Evolutionary conservation across 2,329 filamentous ascomycete species (phyloP).

Genomic region (Westerdykella sp.): DNA sequence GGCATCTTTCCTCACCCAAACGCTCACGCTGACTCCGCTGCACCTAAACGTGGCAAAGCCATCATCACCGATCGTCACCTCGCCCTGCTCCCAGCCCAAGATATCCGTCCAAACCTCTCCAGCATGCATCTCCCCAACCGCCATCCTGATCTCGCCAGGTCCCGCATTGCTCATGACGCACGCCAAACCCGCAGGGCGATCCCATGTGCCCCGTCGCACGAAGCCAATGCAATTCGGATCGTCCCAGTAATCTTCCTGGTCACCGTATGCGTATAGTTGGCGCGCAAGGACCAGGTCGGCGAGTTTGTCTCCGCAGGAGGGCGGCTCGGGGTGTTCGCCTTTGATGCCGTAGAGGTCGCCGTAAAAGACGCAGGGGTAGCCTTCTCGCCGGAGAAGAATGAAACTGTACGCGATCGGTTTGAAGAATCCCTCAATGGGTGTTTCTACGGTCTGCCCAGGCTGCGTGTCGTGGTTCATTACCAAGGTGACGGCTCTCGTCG

Average conservation of each 20-base stretch:
- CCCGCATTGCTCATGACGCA: slow-evolving; percentile 48
- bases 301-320: slow-evolving; percentile 50
- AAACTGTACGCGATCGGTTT: slow-evolving; percentile 66
- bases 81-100: slow-evolving; percentile 48
- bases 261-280: slow-evolving; percentile 61
- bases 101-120: slow-evolving; percentile 62
- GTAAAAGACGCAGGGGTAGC: slow-evolving; percentile 64
- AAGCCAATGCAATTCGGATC: slow-evolving; percentile 56
- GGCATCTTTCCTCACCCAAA: slow-evolving; percentile 56
- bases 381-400: slow-evolving; percentile 59
- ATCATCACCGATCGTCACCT: slow-evolving; percentile 53
- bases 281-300: slow-evolving; percentile 56
- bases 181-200: slow-evolving; percentile 43
- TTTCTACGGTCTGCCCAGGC: slow-evolving; percentile 57
- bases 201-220: slow-evolving; percentile 49
- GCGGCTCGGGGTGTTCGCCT: slow-evolving; percentile 48
- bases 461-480: slow-evolving; percentile 69
- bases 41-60: slow-evolving; percentile 55
- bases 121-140: slow-evolving; percentile 52
- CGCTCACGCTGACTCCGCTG: slow-evolving; percentile 47
- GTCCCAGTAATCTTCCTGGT: slow-evolving; percentile 60
- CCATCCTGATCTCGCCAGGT: slow-evolving; percentile 52
- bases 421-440: slow-evolving; percentile 59
- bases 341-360: slow-evolving; percentile 62
- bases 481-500: slow-evolving; percentile 57